Evolutionary conservation across 441 rosid species (phyloP), one percentile per base, ranked within the genome.

Genomic region (Melastoma candidum): DNA sequence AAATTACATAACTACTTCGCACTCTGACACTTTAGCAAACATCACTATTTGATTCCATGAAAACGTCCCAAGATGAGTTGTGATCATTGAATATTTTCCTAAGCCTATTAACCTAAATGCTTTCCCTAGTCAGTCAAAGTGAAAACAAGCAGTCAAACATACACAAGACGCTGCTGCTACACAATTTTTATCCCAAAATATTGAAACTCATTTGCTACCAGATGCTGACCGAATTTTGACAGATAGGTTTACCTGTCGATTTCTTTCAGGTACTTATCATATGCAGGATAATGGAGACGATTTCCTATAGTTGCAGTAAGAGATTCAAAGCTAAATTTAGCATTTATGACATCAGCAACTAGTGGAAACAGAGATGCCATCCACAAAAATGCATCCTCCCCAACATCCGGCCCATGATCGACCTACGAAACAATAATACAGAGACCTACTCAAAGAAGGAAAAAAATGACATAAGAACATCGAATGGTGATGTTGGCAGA

Each of bases 371-470:
- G 49, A 32, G 89, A 74, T 55, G 71, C 87, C 67, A 89, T 60
- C 93, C 95, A 87, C 14, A 80, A 84, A 77, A 84, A 89, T 8
- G 94, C 78, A 70, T 83, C 99, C 76, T 80, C 96, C 60, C 76
- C 95, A 52, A 83, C 82, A 64, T 74, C 84, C 47, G 76, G 80
- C 62, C 73, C 89, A 51, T 85, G 66, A 63, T 89, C 78, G 58
- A 68, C 97, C 99, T 93, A 69, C 43, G 22, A 27, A 56, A 66
- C 22, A 48, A 46, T 52, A 3, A 53, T 32, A 50, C 39, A 39
- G 4, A 39, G 36, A 26, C 39, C 8, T 10, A 45, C 25, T 11
- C 26, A 32, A 13, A 25, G 53, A 49, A 26, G n/a, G 7, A 36
- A 11, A 17, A 44, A 11, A 12, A 39, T 11, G 46, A 53, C 26